Conservation (phyloP, 2,329 filamentous ascomycete species). For the Hymenotorrendiella dingleyae region DNA sequence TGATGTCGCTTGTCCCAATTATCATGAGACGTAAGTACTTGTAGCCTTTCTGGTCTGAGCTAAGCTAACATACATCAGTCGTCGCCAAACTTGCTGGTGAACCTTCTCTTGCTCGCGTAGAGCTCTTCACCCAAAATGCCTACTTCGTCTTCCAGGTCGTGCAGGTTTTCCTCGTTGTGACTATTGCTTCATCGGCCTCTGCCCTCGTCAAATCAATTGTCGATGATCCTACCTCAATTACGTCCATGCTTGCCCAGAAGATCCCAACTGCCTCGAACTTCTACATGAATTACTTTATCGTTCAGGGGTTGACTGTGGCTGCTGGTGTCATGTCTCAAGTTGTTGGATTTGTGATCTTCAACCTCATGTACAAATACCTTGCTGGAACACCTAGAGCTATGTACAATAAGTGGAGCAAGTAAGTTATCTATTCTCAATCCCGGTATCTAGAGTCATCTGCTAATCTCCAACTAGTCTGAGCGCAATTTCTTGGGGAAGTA, state of each 20-base stretch:
- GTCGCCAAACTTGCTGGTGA: constrained; percentile 77
- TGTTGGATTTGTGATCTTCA: constrained; percentile 66
- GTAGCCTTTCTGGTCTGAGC: neutral
- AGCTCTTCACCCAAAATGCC: constrained; percentile 83
- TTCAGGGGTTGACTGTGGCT: constrained; percentile 81
- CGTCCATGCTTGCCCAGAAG: constrained; percentile 62
- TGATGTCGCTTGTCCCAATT: constrained; percentile 81
- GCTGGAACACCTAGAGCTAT: constrained; percentile 74
- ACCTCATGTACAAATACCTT: constrained; percentile 67
- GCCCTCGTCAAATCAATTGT: constrained; percentile 59
- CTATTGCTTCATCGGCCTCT: constrained; percentile 73
- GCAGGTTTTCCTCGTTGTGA: constrained; percentile 86
- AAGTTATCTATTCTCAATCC: neutral
- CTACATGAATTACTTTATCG: constrained; percentile 90
- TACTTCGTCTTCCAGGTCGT: constrained; percentile 90
- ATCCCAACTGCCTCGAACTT: constrained; percentile 87
- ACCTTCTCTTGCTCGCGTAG: constrained; percentile 71
- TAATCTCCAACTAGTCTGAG: neutral
- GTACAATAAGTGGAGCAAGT: constrained; percentile 68
- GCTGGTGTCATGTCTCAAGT: constrained; percentile 70
- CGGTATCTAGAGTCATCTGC: constrained; percentile 48
- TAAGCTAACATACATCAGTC: constrained; percentile 37
- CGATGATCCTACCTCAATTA: constrained; percentile 53
- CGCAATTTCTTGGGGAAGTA: constrained; percentile 73
- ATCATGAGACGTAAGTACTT: constrained; percentile 63